Base-by-base conservation (phyloP, 805 yeast species). In the Ogataea trehalophila region DNA sequence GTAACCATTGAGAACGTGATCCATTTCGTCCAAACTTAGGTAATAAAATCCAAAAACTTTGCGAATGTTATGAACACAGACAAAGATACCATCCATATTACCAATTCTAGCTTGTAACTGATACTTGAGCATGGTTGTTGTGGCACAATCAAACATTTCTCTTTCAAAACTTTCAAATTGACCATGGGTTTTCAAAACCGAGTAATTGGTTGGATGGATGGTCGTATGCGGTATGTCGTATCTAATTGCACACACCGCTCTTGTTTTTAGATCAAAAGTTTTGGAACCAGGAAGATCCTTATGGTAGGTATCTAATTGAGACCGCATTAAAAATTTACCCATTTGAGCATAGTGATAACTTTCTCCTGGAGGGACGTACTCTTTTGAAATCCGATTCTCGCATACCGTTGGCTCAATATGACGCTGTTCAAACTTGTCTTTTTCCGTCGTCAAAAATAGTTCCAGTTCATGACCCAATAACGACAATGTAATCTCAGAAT, bases 21-120 rank as follows among this genome's bases (percentile, higher is more conserved):
- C 97, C 52, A 92, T 76, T 37, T 82, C 87, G 1, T 70, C 66
- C 43, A 91, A 68, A 1, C 96, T 91, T 29, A 92, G 62, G 63
- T 92, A 92, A 64, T 90, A 92, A 65, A 90, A 94, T 3, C 97
- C 99, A 66, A 92, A 88, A 56, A 91, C 77, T 42, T 81, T 71
- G 31, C 79, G 73, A 44, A 89, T 76, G 63, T 91, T 92, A 65
- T 92, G 99, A 64, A 83, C 92, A 0, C 97, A 97, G 15, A 92
- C 74, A 56, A 87, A 89, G 2, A 94, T 88, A 6, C 99, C 99
- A 66, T 91, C 97, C 98, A 94, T 92, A 57, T 86, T 82, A 3
- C 98, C 99, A 38, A 92, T 86, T 52, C 97, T 74, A 0, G 97
- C 98, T 65, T 94, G 98, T 54, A 92, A 72, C 2, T 87, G 77